Evolutionary conservation across 2,329 filamentous ascomycete genomes (phyloP).

Genomic region (Alternaria alternata): DNA sequence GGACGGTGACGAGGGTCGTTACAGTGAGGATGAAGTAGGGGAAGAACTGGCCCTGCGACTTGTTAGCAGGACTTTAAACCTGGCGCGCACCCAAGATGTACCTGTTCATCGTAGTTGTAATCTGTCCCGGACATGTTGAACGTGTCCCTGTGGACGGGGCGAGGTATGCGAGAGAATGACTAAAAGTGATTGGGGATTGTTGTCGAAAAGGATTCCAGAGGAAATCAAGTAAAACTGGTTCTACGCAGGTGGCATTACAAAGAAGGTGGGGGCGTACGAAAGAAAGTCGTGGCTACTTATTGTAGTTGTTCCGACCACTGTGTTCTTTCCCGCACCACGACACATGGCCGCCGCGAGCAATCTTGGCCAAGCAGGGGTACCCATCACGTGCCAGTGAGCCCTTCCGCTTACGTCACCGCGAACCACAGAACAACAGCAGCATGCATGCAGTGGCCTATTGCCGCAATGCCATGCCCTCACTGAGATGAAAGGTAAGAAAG

Average conservation of each 20-base stretch:
- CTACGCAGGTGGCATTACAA: conserved; percentile 32
- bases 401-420: conserved; percentile 20
- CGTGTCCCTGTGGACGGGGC: conserved; percentile 29
- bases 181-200: conserved; percentile 23
- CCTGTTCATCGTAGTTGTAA: conserved; percentile 98
- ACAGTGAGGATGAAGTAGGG: conserved; percentile 98
- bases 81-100: conserved; percentile 46
- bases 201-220: conserved; percentile 28
- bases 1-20: conserved; percentile 84
- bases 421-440: not conserved
- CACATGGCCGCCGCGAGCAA: conserved; percentile 34
- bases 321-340: conserved; percentile 35
- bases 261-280: conserved; percentile 32
- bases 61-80: conserved; percentile 22
- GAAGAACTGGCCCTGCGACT: conserved; percentile 86
- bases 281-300: conserved; percentile 37
- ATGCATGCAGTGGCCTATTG: not conserved
- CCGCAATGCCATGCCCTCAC: not conserved
- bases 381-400: conserved; percentile 14
- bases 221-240: conserved; percentile 15
- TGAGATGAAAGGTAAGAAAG: not conserved
- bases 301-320: conserved; percentile 39
- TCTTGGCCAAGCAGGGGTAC: conserved; percentile 22
- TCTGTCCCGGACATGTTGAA: conserved; percentile 66
- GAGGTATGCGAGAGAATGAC: conserved; percentile 27